Conservation (phyloP, 257 asterid species). For the Solanum peruvianum region DNA sequence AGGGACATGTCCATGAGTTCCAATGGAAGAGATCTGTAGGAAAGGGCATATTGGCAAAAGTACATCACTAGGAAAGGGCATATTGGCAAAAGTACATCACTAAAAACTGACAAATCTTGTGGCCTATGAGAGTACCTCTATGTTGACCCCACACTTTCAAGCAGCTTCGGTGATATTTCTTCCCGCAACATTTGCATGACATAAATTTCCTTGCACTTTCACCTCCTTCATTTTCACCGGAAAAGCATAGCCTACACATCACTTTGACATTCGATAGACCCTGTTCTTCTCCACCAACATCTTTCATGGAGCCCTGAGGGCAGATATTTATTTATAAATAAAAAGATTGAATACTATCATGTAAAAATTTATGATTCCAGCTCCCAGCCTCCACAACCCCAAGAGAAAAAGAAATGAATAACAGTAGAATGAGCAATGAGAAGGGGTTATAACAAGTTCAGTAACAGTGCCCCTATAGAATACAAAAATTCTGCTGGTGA, state of each 20-base stretch:
- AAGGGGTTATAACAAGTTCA: background rate
- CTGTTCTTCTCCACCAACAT: slow-evolving; percentile 60
- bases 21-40: slow-evolving; percentile 93
- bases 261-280: slow-evolving; percentile 56
- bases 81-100: background rate
- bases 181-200: slow-evolving; percentile 80
- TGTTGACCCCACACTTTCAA: slow-evolving; percentile 79
- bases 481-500: background rate
- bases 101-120: background rate
- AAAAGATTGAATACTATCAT: background rate
- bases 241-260: slow-evolving; percentile 85
- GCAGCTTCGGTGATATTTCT: slow-evolving; percentile 85
- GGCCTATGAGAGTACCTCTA: slow-evolving; percentile 47
- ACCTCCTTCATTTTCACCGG: slow-evolving; percentile 80
- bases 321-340: background rate
- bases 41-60: slow-evolving; percentile 5
- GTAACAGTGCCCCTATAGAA: background rate
- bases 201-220: slow-evolving; percentile 82
- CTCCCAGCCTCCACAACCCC: background rate
- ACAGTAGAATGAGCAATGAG: background rate
- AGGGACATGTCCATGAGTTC: slow-evolving; percentile 98
- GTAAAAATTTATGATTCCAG: background rate
- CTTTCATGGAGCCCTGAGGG: slow-evolving; percentile 37
- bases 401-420: background rate
- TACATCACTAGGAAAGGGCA: slow-evolving; percentile 2